Evolutionary conservation across 1,284 basidiomycete species (phyloP), one percentile per base, ranked within the genome.

Genomic region (Heterobasidion irregulare): DNA sequence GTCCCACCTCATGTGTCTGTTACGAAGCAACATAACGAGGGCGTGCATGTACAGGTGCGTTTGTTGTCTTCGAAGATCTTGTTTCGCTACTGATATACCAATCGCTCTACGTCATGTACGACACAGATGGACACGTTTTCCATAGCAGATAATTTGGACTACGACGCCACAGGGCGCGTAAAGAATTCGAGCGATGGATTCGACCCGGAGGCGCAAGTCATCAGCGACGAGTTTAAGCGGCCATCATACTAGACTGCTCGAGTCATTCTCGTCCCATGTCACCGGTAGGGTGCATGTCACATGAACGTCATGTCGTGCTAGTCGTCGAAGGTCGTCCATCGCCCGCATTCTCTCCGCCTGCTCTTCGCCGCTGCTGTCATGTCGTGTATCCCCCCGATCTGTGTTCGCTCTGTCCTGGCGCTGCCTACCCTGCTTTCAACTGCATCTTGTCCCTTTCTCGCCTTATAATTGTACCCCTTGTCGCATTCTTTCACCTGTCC

Each of bases 181-280:
- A 74, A 71, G 61, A 18, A 50, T 3, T 56, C n/a, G 51, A 62
- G 65, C 18, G 73, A 75, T 48, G 65, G 66, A 35, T 76, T 72
- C 58, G 82, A 86, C 62, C 69, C 75, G 7, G 83, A 86, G 66
- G 72, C 79, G 7, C 81, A 82, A 55, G 69, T 68, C 41, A 77
- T 81, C 63, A 76, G 67, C 61, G 70, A 78, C 54, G 82, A 86
- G 59, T 85, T 84, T 75, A 86, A 86, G 67, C 75, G 71, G 16
- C 77, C 78, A 9, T 78, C 77, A 0, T 82, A 82, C 19, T 50
- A 18, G 26, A 33, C 26, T 26, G 4, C 26, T 26, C 26, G 26
- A 26, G 26, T 52, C 15, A 18, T 12, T 12, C 47, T 15, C 47
- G 38, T 41, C 38, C 10, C 38, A 41, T 41, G 38, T n/a, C 38